phyloP scores from a whole-genome alignment of 345 rosid genomes.

The Hirschfeldia incana region DNA sequence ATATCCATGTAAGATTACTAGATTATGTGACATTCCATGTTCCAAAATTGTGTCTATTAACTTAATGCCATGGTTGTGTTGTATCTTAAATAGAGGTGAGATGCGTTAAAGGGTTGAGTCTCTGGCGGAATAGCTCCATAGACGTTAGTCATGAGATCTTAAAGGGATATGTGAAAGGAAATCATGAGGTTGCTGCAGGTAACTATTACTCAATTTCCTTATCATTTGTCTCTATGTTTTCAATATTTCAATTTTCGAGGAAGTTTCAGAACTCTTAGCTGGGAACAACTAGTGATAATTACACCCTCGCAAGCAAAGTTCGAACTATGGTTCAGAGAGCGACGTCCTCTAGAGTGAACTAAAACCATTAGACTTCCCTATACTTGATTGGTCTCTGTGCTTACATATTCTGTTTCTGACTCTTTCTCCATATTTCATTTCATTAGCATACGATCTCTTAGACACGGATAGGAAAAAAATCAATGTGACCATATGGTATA shows the following conservation, averaged over 20 bases:
- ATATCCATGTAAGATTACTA: neutral
- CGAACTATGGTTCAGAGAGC: neutral
- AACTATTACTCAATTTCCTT: conserved; percentile 40
- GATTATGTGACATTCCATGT: neutral
- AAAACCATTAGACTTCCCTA: neutral
- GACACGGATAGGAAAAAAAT: conserved; percentile 57
- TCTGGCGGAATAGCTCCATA: conserved; percentile 69
- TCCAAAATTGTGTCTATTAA: neutral
- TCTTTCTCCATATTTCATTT: conserved; percentile 20
- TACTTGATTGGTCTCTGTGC: neutral
- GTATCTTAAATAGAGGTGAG: conserved; percentile 24
- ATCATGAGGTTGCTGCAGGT: conserved; percentile 69
- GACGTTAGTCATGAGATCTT: conserved; percentile 70
- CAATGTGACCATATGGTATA: conserved; percentile 80
- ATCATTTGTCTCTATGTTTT: neutral
- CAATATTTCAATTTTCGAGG: neutral
- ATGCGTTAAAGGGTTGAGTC: conserved; percentile 45
- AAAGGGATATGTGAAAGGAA: conserved; percentile 67
- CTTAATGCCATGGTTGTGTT: neutral
- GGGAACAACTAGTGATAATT: neutral
- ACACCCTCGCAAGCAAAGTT: neutral
- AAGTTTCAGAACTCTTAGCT: neutral
- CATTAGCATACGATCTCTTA: conserved; percentile 80
- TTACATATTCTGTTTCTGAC: conserved; percentile 5
- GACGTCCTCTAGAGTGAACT: neutral